Base-by-base conservation (phyloP, 2,329 filamentous ascomycete species). In the Hypocreales sp. region DNA sequence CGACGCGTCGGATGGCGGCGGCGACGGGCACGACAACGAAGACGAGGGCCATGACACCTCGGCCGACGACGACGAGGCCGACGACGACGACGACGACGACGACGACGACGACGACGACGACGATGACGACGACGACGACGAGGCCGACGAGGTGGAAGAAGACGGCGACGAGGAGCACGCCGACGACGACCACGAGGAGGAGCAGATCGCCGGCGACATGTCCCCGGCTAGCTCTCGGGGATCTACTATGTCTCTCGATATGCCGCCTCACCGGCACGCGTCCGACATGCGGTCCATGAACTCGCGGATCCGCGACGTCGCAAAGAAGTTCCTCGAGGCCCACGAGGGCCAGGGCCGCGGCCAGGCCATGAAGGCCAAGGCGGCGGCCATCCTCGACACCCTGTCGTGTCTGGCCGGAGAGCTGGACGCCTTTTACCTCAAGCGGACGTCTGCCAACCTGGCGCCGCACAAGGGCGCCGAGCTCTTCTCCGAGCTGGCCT, bases 241-340 rank as follows among this genome's bases (percentile, higher is more conserved):
- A 22, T 77, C 72, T 20, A 76, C 72, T 7, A 69, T 73, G 60
- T 75, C 72, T 16, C 50, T 73, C 15, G 67, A 74, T 36, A 60
- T 60, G 5, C 64, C 67, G 10, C 56, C 62, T 7, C 56, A 60
- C 16, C 56, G 59, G 10, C 53, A 60, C 22, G 41, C 58, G 10
- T 56, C 60, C 8, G 61, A 66, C 45, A 40, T 53, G 29, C 61
- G 55, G 37, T 70, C 72, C 20, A 67, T 81, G 46, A 49, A 50
- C 26, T 41, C 81, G 28, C 64, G 79, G 32, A 90, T 93, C 39
- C 72, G 75, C 11, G 58, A 72, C 18, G 69, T 79, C 32, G 86
- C 90, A 0, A 81, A 80, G 50, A 79, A 70, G 29, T 94, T 98
- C 47, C 56, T 95, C 20, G 77, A 86, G 31, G 63, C 68, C 0